phyloP scores from a whole-genome alignment of 2,329 filamentous ascomycete species.

The Delphinella strobiligena region DNA sequence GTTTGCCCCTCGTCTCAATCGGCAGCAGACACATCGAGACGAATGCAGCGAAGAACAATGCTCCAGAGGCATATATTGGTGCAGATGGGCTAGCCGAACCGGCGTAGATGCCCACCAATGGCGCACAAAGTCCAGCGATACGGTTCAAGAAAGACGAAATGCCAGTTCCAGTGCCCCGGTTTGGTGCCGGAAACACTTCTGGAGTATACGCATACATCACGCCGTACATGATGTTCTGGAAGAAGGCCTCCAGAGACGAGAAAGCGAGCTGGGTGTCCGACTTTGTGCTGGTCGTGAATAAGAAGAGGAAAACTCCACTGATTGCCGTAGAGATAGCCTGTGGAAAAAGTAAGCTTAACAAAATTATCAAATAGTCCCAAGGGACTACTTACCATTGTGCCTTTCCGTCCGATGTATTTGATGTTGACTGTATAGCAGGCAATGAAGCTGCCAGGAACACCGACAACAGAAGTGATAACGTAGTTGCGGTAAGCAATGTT shows the following conservation, averaged over 20 bases:
- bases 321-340: conserved; percentile 54
- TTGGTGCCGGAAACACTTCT: conserved; percentile 62
- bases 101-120: conserved; percentile 47
- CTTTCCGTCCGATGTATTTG: conserved; percentile 60
- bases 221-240: conserved; percentile 64
- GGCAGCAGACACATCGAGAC: conserved; percentile 30
- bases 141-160: conserved; percentile 62
- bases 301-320: conserved; percentile 56
- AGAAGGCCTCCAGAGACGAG: conserved; percentile 56
- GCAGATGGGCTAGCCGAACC: conserved; percentile 25
- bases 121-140: conserved; percentile 54
- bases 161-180: conserved; percentile 59
- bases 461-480: conserved; percentile 64
- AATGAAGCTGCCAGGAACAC: conserved; percentile 64
- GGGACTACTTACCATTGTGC: too few relatives aligned
- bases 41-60: conserved; percentile 30
- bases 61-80: conserved; percentile 32
- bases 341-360: too few relatives aligned
- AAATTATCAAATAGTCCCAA: too few relatives aligned
- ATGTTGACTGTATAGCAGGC: conserved; percentile 60
- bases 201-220: conserved; percentile 68
- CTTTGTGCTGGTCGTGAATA: conserved; percentile 48
- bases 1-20: conserved; percentile 31
- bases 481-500: conserved; percentile 58
- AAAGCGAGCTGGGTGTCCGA: conserved; percentile 50